Conservation (phyloP, 1,139 yeast genomes). For the Candida sp. region DNA sequence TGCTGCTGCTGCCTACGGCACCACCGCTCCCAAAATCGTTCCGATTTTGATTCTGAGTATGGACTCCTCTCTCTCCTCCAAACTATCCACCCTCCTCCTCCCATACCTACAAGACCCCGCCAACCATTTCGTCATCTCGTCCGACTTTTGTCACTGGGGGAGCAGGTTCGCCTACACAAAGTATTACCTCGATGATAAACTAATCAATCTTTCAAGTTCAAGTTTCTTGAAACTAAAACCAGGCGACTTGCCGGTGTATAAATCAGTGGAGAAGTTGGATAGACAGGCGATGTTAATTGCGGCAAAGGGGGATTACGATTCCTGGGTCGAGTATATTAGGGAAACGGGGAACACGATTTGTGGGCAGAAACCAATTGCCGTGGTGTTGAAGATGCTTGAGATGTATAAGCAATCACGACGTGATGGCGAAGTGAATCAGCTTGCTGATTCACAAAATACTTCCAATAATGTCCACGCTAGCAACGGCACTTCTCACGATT, state of each 20-base stretch:
- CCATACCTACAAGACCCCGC: conserved; percentile 54
- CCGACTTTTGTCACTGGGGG: conserved; percentile 99
- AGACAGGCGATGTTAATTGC: conserved; percentile 66
- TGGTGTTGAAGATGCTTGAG: conserved; percentile 50
- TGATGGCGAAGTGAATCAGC: conserved; percentile 4
- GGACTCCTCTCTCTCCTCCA: conserved; percentile 39
- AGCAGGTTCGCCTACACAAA: conserved; percentile 67
- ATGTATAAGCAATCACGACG: conserved; percentile 3
- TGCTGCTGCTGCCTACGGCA: no score
- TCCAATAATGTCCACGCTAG: background rate
- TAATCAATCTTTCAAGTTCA: conserved; percentile 13
- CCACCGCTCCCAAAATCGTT: conserved; percentile 55
- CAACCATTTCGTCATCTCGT: conserved; percentile 75
- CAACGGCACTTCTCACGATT: background rate
- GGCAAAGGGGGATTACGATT: conserved; percentile 44
- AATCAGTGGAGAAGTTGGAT: conserved; percentile 74
- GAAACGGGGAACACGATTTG: conserved; percentile 87
- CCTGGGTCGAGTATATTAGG: conserved; percentile 68
- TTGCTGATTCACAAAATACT: conserved; percentile 4
- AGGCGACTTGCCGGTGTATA: conserved; percentile 48
- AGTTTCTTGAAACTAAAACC: conserved; percentile 9
- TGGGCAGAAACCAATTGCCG: conserved; percentile 81
- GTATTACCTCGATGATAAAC: conserved; percentile 38
- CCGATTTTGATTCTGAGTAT: conserved; percentile 81
- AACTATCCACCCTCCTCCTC: conserved; percentile 46